Conservation (phyloP, 768 basidiomycete species). For the Lentinula edodes region DNA sequence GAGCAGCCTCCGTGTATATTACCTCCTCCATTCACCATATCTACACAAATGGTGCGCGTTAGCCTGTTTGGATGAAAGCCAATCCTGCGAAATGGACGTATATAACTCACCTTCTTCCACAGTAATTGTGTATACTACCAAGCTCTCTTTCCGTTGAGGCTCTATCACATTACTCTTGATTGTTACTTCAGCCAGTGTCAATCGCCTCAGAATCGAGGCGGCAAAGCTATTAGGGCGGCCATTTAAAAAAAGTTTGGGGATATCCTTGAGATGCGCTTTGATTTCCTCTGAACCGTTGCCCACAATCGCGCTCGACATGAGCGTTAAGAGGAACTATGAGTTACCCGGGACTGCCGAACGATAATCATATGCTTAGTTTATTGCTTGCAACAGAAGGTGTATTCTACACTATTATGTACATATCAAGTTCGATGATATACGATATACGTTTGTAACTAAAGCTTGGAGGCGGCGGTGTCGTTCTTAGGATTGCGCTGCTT, state of each 20-base stretch:
- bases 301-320: neutral
- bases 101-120: conserved; percentile 1
- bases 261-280: neutral
- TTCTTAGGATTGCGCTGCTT: neutral
- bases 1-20: conserved; percentile 23
- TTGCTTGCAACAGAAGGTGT: too few species aligned
- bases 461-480: neutral
- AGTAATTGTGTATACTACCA: neutral
- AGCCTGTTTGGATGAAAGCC: too few species aligned
- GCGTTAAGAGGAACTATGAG: neutral
- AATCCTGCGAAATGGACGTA: neutral
- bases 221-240: conserved; percentile 1
- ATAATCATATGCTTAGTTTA: neutral
- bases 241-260: neutral
- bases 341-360: neutral
- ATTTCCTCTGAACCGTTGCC: conserved; percentile 1
- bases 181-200: neutral
- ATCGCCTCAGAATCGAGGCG: neutral
- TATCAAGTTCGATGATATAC: too few species aligned
- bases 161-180: neutral
- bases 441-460: neutral
- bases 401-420: too few species aligned
- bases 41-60: conserved; percentile 9
- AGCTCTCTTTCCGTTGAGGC: neutral
- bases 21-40: conserved; percentile 24